Conservation (phyloP, 2,329 filamentous ascomycete genomes). For the Verticillium longisporum region DNA sequence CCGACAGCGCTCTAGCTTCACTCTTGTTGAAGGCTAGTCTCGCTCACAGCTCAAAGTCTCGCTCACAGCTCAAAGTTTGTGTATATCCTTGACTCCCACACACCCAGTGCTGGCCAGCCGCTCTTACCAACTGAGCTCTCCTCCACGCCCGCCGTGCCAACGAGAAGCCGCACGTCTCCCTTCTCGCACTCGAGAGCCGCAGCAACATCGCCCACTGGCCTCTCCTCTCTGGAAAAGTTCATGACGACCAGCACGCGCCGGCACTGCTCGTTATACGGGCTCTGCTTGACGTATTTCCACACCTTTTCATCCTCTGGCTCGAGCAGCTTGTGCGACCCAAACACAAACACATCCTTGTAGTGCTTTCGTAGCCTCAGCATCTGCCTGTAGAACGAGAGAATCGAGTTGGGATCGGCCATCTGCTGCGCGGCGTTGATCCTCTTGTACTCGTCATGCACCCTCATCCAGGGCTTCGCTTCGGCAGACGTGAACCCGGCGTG, state of each 20-base stretch:
- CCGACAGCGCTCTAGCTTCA: no score
- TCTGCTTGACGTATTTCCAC: constrained; percentile 48
- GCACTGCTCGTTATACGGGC: constrained; percentile 9
- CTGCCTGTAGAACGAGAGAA: constrained; percentile 54
- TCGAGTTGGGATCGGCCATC: constrained; percentile 33
- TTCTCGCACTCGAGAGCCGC: constrained; percentile 13
- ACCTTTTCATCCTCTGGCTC: constrained; percentile 42
- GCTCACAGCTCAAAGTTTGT: neutral
- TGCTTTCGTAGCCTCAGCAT: constrained; percentile 45
- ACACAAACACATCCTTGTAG: constrained; percentile 52
- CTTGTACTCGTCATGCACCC: constrained; percentile 51
- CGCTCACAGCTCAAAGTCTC: neutral
- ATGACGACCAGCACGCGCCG: constrained; percentile 30
- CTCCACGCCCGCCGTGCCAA: constrained; percentile 15
- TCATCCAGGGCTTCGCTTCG: constrained; percentile 56
- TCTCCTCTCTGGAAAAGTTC: constrained; percentile 36
- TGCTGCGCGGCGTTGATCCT: constrained; percentile 50
- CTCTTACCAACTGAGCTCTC: neutral
- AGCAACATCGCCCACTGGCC: constrained; percentile 16
- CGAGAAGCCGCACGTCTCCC: constrained; percentile 15
- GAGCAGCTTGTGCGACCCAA: constrained; percentile 51
- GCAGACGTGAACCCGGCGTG: constrained; percentile 54
- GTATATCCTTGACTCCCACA: neutral
- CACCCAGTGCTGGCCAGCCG: neutral
- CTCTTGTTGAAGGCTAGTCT: neutral